These are phyloP conservation scores for Saccharomyces cerevisiae DNA, from an alignment of 805 yeast genomes.

Conservation along the genomic window DNA sequence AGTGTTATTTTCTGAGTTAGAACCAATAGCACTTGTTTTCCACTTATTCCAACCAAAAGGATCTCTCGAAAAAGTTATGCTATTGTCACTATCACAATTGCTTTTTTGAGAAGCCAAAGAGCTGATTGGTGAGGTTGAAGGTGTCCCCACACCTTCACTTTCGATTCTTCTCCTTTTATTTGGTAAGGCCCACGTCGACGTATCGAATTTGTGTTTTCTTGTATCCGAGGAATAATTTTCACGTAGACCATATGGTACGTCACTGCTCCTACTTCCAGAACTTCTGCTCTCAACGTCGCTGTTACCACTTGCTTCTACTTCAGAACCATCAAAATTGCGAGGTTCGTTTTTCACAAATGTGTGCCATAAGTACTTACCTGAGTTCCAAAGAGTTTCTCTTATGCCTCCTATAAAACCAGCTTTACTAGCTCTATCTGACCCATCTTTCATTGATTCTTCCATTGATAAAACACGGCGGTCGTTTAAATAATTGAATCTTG, in stretches of 20 bases:
- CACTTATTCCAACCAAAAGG: conserved; percentile 26
- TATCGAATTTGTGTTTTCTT: background rate
- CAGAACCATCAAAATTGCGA: background rate
- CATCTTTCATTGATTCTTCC: background rate
- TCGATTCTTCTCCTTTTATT: conserved; percentile 1
- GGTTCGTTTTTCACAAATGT: background rate
- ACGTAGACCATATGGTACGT: background rate
- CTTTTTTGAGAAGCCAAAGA: background rate
- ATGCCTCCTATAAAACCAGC: background rate
- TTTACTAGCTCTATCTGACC: background rate
- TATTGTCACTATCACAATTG: background rate
- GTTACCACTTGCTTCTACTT: background rate
- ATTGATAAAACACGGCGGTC: background rate
- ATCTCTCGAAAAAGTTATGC: conserved; percentile 17
- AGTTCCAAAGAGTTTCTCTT: background rate
- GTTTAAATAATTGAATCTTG: background rate
- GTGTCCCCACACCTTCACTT: background rate
- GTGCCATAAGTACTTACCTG: background rate
- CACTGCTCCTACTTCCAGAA: background rate
- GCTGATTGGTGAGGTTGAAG: background rate
- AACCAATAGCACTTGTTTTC: conserved; percentile 26
- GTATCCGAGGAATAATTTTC: background rate
- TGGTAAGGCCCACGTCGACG: background rate
- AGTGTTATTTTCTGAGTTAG: background rate
- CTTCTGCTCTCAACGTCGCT: background rate